Base-by-base conservation (phyloP, 257 asterid genomes). In the Jaltomata sinuosa region DNA sequence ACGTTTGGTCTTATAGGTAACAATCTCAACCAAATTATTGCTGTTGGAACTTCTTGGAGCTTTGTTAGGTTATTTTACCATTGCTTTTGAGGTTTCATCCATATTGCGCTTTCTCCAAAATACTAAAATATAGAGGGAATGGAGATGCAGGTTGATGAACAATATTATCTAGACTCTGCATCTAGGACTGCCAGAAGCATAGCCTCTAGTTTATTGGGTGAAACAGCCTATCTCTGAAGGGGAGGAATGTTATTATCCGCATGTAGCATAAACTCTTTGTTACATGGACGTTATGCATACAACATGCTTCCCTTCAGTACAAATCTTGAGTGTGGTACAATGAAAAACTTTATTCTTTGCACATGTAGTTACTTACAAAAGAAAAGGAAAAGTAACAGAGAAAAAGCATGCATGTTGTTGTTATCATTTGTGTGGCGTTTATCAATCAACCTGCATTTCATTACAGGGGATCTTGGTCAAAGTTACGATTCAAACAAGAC, bases 1-100 rank as follows among this genome's bases (percentile, higher is more conserved):
- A 93, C 97, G 3, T 95, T 95, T 85, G 99, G 99, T 79, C 92
- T 95, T 16, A 93, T 95, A 83, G 99, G 98, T 95, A 94, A 57
- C 69, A 22, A 36, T 85, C 36, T 82, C 71, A 5, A 3, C 14
- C 29, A 21, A 57, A 31, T 34, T 55, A 36, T 67, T 34, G 47
- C 40, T 68, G n/a, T 53, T 55, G 77, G 53, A 61, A 84, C 61
- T 59, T 76, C 8, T 19, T 40, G 68, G 80, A 82, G n/a, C 29
- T 36, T 65, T 15, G 11, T 49, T 45, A 49, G 38, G 78, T 83
- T 47, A 47, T 76, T 25, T 25, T 47, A 47, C 18, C 80, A 3
- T 11, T 25, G 53, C 42, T 74, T 19, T 19, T 45, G 42, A 72
- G 21, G 59, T 52, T 25, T 38, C 79, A 52, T 72, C 74, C 47